These are phyloP conservation scores for Spergularia azorica DNA, from an alignment of 179 eudicot species.

Conservation along the genomic window DNA sequence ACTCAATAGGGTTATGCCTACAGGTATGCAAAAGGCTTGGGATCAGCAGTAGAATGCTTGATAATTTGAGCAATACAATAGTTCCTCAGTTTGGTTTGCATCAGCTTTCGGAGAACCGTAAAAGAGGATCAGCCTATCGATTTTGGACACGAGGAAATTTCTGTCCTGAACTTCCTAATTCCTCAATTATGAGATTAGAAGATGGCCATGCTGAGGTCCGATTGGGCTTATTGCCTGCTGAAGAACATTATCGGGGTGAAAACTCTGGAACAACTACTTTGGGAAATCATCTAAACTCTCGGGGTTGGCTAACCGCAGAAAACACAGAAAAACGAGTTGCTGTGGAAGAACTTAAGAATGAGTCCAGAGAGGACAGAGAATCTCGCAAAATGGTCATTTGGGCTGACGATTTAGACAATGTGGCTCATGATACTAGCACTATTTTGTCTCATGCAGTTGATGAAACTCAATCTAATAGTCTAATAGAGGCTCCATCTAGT, in stretches of 20 bases:
- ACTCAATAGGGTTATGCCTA: not conserved
- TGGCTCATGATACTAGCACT: conserved; percentile 29
- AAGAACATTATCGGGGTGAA: conserved; percentile 31
- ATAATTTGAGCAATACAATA: conserved; percentile 56
- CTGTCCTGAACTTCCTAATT: conserved; percentile 45
- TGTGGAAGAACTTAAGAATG: conserved; percentile 38
- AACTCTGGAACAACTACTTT: conserved; percentile 30
- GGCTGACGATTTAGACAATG: conserved; percentile 27
- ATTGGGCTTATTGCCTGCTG: conserved; percentile 25
- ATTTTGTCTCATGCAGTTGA: conserved; percentile 28
- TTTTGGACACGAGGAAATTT: conserved; percentile 78
- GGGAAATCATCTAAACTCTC: conserved; percentile 31
- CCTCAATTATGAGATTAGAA: conserved; percentile 35
- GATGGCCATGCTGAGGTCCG: conserved; percentile 34
- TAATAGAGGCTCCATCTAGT: conserved; percentile 36
- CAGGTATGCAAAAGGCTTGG: conserved; percentile 92
- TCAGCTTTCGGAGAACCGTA: conserved; percentile 64
- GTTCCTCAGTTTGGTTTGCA: conserved; percentile 74
- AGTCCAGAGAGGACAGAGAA: conserved; percentile 33
- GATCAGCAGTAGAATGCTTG: conserved; percentile 61
- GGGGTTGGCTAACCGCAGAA: conserved; percentile 30
- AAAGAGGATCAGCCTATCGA: conserved; percentile 65
- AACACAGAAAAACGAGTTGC: conserved; percentile 32
- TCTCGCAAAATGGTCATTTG: conserved; percentile 32
- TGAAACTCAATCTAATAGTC: conserved; percentile 33